phyloP scores from a whole-genome alignment of 169 alveolate species.

The Cryptosporidium sp. region DNA sequence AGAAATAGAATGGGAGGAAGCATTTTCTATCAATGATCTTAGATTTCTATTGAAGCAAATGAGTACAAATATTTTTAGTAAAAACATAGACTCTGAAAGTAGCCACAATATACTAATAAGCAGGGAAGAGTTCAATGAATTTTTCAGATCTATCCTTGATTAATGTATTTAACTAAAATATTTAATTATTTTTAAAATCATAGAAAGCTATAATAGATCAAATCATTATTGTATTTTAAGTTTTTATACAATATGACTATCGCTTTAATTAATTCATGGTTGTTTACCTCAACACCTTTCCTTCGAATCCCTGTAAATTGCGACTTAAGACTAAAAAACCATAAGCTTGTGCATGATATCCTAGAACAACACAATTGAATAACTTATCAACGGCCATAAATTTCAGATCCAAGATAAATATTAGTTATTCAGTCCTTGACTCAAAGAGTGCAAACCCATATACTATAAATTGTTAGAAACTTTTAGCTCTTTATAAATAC shows the following conservation, averaged over 20 bases:
- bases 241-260: background rate
- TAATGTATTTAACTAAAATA: slow-evolving; percentile 6
- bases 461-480: background rate
- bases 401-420: slow-evolving; percentile 2
- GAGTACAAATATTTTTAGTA: slow-evolving; percentile 29
- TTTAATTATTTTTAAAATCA: background rate
- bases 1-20: slow-evolving; percentile 72
- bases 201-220: background rate
- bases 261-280: background rate
- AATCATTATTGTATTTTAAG: background rate
- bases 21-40: slow-evolving; percentile 17
- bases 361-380: background rate
- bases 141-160: slow-evolving; percentile 65
- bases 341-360: background rate
- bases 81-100: slow-evolving; percentile 17
- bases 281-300: background rate
- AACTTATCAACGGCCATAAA: background rate
- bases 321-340: background rate
- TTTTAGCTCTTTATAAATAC: slow-evolving; percentile 3
- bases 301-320: background rate
- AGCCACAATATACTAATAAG: slow-evolving; percentile 21
- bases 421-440: background rate
- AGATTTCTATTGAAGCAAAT: slow-evolving; percentile 31
- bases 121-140: slow-evolving; percentile 56
- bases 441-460: background rate